A percentile compares a stretch with the other conserved stretches of the same genome.
Evolutionary conservation across 371 early-diverging fungal genomes (phyloP).

Genomic region (Mucor racemosus): DNA sequence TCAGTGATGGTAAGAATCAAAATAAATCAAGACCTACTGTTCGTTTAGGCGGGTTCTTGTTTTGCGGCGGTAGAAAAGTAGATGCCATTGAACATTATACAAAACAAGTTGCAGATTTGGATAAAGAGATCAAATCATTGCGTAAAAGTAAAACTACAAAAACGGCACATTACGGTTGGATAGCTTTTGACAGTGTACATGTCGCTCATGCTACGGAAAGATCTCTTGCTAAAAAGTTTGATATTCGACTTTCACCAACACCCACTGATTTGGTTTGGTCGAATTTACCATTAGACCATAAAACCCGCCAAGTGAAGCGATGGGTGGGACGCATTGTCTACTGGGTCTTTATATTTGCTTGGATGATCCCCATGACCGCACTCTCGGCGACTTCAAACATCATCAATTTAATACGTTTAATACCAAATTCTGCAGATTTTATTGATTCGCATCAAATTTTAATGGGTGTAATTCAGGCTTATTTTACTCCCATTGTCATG

Average conservation of each 20-base stretch:
- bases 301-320: constrained; percentile 56
- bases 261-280: constrained; percentile 85
- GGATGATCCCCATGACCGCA: constrained; percentile 71
- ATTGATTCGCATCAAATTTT: constrained; percentile 56
- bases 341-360: constrained; percentile 65
- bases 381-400: constrained; percentile 71
- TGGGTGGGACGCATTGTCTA: constrained; percentile 64
- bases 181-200: constrained; percentile 69
- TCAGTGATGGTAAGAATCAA: constrained; percentile 60
- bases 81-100: constrained; percentile 83
- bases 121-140: constrained; percentile 66
- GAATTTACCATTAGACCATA: constrained; percentile 68
- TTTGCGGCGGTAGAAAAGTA: constrained; percentile 63
- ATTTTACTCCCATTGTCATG: constrained; percentile 74
- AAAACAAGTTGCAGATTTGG: constrained; percentile 63
- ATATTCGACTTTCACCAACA: constrained; percentile 67
- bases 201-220: constrained; percentile 60
- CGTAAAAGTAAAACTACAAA: constrained; percentile 47
- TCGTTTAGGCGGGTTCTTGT: constrained; percentile 36
- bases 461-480: constrained; percentile 70
- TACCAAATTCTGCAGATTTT: constrained; percentile 58
- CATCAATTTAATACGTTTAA: constrained; percentile 57
- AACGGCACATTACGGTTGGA: constrained; percentile 76
- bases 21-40: constrained; percentile 59
- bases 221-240: constrained; percentile 20